Evolutionary conservation across 228 moss, liverwort and hornwort species (phyloP).

Genomic region (Sphagnum fallax): DNA sequence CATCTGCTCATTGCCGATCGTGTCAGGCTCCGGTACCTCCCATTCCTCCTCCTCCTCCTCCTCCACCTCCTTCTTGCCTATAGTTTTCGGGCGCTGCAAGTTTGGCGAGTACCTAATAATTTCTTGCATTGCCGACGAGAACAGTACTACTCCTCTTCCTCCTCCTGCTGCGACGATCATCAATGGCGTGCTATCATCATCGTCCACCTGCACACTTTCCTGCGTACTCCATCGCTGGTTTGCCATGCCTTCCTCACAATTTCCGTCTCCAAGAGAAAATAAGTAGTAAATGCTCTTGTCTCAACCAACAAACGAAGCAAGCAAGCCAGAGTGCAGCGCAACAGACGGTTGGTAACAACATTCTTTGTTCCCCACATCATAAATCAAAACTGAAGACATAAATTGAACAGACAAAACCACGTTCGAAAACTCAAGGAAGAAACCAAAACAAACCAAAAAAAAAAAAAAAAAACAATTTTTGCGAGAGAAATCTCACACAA

Average conservation of each 20-base stretch:
- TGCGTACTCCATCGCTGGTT: slow-evolving; percentile 26
- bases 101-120: slow-evolving; percentile 32
- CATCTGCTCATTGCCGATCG: slow-evolving; percentile 24
- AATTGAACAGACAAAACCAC: too few species aligned
- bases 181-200: slow-evolving; percentile 25
- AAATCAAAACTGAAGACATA: too few species aligned
- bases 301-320: too few species aligned
- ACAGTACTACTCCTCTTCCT: slow-evolving; percentile 3
- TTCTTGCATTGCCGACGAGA: slow-evolving; percentile 40
- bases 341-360: too few species aligned
- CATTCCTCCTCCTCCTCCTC: background rate
- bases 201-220: slow-evolving; percentile 26
- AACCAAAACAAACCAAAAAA: too few species aligned
- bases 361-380: too few species aligned
- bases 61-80: slow-evolving; percentile 9
- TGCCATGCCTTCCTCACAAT: slow-evolving; percentile 19
- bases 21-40: slow-evolving; percentile 11
- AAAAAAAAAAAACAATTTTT: too few species aligned
- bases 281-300: too few species aligned
- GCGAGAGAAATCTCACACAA: too few species aligned
- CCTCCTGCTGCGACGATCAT: background rate
- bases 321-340: too few species aligned
- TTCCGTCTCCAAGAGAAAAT: too few species aligned
- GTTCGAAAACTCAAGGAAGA: too few species aligned
- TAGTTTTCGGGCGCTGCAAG: slow-evolving; percentile 10